Base-by-base conservation (phyloP, 805 yeast species). In the Teunomyces lycoperdinae region DNA sequence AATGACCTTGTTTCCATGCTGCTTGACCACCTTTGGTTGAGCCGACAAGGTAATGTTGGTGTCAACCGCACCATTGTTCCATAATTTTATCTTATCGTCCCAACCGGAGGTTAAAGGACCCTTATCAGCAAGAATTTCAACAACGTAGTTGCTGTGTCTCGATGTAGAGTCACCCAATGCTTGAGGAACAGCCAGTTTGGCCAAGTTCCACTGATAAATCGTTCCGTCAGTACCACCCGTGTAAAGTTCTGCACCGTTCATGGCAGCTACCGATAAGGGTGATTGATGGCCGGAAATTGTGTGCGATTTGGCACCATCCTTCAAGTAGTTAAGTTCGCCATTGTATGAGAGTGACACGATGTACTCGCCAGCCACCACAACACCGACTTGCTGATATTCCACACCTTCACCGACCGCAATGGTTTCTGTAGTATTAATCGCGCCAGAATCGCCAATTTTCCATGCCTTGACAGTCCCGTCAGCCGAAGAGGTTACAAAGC, bases 141-240 rank as follows among this genome's bases (percentile, higher is more conserved):
- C 81, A 40, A 92, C 77, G 52, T 85, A 77, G 54, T 90, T 89
- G 0, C 78, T 61, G 64, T 91, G 97, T 2, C 69, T 67, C 1
- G 65, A 61, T 10, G 77, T 76, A 10, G 47, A 41, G 11, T 51
- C 34, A 26, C 54, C 63, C 9, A 76, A 56, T 9, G 70, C 56
- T 9, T 77, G 76, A 6, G 70, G 63, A 13, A 74, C 50, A 3
- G 62, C 30, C 3, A 48, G 16, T 38, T 38, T 35, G 2, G 55
- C 53, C 6, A 71, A 50, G 11, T 64, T 68, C 95, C 97, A 89
- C 48, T 73, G 62, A 39, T 79, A 65, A 8, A 91, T 66, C 33
- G 79, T 71, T 28, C 98, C 98, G 63, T 92, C 97, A 47, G 85
- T 83, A 29, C 92, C 84, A 13, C 96, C 97, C 2, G 91, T 77